Evolutionary conservation across 129 eudicot species (phyloP).

Genomic region (Pittosporum tobira): DNA sequence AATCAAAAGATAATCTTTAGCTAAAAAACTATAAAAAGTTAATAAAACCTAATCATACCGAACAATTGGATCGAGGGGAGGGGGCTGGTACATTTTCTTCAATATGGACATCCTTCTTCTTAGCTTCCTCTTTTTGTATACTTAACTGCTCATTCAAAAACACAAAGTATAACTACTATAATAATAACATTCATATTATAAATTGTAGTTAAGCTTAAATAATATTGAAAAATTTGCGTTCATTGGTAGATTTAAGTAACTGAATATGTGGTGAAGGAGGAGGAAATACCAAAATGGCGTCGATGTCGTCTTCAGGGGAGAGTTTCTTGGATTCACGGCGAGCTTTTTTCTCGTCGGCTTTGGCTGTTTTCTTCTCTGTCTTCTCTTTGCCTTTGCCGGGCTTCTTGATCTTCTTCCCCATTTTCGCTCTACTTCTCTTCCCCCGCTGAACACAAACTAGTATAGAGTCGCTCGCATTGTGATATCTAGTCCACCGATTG

Average conservation of each 20-base stretch:
- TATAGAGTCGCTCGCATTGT: too few relatives aligned
- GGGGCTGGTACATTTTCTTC: slow-evolving; percentile 83
- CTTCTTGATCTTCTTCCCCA: slow-evolving; percentile 95
- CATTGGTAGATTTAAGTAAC: too few relatives aligned
- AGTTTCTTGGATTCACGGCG: slow-evolving; percentile 80
- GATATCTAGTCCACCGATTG: too few relatives aligned
- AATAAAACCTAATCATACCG: slow-evolving; percentile 37
- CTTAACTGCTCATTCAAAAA: slow-evolving; percentile 40
- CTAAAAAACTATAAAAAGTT: not conserved
- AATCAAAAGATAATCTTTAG: not conserved
- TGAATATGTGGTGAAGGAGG: too few relatives aligned
- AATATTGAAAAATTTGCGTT: not conserved
- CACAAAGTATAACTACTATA: not conserved
- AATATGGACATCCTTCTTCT: slow-evolving; percentile 80
- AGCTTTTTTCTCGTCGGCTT: slow-evolving; percentile 79
- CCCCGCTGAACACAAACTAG: not conserved
- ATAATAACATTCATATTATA: not conserved
- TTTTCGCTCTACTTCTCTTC: not conserved
- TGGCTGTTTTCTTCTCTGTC: slow-evolving; percentile 81
- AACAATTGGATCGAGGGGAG: slow-evolving; percentile 90
- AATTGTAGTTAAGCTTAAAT: not conserved
- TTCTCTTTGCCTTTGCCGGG: slow-evolving; percentile 97
- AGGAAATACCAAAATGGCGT: slow-evolving; percentile 68
- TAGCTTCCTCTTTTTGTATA: slow-evolving; percentile 94
- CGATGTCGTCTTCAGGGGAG: slow-evolving; percentile 96